Base-by-base conservation (phyloP, 257 asterid species). In the Solanum chaucha region DNA sequence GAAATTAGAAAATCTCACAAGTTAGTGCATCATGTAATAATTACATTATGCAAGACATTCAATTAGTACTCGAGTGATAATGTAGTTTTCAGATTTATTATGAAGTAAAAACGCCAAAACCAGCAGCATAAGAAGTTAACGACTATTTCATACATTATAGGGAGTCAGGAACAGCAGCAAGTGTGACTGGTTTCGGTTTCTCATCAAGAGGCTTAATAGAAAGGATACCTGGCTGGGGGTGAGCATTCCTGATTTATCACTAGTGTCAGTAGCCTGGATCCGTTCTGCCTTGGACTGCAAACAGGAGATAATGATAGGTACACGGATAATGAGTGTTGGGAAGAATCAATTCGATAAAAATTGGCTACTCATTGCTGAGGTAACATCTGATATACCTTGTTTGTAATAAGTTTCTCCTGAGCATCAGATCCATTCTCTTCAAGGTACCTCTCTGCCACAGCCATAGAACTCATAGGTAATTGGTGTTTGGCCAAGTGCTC, bases 401-500 rank as follows among this genome's bases (percentile, higher is more conserved):
- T 15, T 51, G 61, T 51, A 14, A 5, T 51, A 51, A 51, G 51
- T 51, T 51, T 51, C 22, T 17, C 22, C 61, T 51, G 61, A 51
- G 61, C 20, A 17, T 51, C 61, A 51, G 61, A 51, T 51, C 22
- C 20, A 51, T 51, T 51, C 61, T 51, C 61, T 51, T 15, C 61
- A 51, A 51, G 61, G 61, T 51, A 51, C 61, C 61, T 51, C 61
- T 51, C 22, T 51, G 61, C 61, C 61, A 51, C 22, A 5, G 58
- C 58, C 58, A 35, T 35, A 35, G 38, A 35, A 35, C 8, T 35
- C 58, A 48, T 13, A 11, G 19, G 58, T 48, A 48, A 48, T 22
- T 65, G 17, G 2, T 90, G 19, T 10, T 38, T 75, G 48, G 78
- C 46, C 30, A 32, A 10, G 67, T 92, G 94, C 82, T 86, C 90